A percentile compares a stretch with the other conserved stretches of the same genome.
phyloP scores from a whole-genome alignment of 176 grass and related monocot genomes.

The Carex littledalei region DNA sequence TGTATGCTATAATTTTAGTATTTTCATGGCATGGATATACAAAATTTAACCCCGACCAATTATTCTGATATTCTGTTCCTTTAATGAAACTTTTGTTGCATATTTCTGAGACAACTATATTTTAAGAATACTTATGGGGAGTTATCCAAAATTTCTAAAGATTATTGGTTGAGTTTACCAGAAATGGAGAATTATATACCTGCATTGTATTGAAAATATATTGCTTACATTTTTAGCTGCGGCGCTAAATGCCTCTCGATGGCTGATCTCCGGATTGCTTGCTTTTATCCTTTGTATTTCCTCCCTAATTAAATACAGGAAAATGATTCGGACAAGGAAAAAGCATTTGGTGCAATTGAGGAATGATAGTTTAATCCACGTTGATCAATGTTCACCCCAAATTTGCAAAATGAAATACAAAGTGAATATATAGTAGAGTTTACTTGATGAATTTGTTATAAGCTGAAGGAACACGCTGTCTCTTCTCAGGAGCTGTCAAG shows the following conservation, averaged over 20 bases:
- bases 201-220: neutral
- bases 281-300: constrained; percentile 97
- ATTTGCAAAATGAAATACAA: neutral
- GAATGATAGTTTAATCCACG: neutral
- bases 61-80: neutral
- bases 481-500: constrained; percentile 66
- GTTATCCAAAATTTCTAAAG: neutral
- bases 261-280: constrained; percentile 86
- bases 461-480: constrained; percentile 79
- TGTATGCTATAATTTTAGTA: neutral
- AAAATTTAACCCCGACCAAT: neutral
- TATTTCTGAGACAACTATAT: neutral
- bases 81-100: neutral
- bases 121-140: neutral
- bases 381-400: neutral
- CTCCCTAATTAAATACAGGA: constrained; percentile 36
- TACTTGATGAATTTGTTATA: constrained; percentile 98
- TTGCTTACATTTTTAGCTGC: constrained; percentile 87
- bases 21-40: neutral
- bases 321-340: constrained; percentile 5
- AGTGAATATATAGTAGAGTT: constrained; percentile 14
- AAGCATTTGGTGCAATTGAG: neutral
- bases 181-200: neutral
- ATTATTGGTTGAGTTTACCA: neutral
- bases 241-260: constrained; percentile 83